Base-by-base conservation (phyloP, 345 rosid genomes). In the Euphorbia tirucalli region DNA sequence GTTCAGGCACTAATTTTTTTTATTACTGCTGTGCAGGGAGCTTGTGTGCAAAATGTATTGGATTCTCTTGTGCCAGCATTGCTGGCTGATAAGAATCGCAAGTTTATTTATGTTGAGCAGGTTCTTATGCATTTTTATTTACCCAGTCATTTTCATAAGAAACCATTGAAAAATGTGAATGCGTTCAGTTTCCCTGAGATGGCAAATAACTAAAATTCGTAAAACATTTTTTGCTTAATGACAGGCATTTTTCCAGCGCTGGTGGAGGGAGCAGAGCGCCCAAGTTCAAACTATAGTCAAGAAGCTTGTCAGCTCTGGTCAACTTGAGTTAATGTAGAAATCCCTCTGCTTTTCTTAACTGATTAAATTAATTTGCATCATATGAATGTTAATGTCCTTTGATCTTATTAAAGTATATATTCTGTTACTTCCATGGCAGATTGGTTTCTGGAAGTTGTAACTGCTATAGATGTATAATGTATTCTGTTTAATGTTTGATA, bases 181-280 rank as follows among this genome's bases (percentile, higher is more conserved):
- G 18, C 11, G 49, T 11, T 24, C 18, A 21, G 1, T 37, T 32
- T n/a, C n/a, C n/a, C n/a, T 7, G 43, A 44, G 22, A 46, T 52
- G 30, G 35, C 39, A 69, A 48, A 18, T 48, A 4, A 28, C 10
- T 10, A 24, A 15, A 18, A 35, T 35, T 25, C 39, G 6, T 39
- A 22, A 32, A 50, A 22, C 11, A 0, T 14, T 58, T 46, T 65
- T 70, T 49, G 37, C 59, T 1, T 11, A 35, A 64, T 41, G 68
- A 10, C 79, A 85, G 88, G 88, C 88, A n/a, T 85, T 85, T 72
- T 85, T 85, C 56, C 86, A 83, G 75, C 77, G 86, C n/a, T 85
- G 88, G 88, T 85, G 88, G 88, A 80, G 81, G 58, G 83, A 83
- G 57, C 88, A 83, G 75, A 85, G 85, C 65, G 77, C 77, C 30